phyloP scores from a whole-genome alignment of 805 yeast genomes.

The Cyberlindnera samutprakarnensis region DNA sequence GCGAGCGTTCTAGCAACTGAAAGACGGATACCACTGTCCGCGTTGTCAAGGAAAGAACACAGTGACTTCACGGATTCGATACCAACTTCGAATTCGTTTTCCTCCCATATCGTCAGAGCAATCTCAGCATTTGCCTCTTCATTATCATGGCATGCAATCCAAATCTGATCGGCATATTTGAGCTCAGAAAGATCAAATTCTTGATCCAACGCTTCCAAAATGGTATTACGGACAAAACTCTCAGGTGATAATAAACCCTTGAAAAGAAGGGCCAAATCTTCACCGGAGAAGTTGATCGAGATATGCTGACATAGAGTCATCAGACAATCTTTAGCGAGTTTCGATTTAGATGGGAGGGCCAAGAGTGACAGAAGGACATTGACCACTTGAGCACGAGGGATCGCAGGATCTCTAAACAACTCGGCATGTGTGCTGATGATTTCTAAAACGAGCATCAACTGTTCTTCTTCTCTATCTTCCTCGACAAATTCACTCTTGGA shows the following conservation, averaged over 20 bases:
- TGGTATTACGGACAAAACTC: constrained; percentile 65
- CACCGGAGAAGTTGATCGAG: constrained; percentile 47
- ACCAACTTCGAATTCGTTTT: constrained; percentile 49
- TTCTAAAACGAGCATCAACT: constrained; percentile 67
- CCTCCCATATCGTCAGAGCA: constrained; percentile 83
- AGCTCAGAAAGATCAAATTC: constrained; percentile 52
- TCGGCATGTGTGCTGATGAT: constrained; percentile 64
- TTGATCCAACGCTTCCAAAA: constrained; percentile 78
- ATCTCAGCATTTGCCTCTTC: constrained; percentile 52
- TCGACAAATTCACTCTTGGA: constrained; percentile 65
- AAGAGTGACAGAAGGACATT: constrained; percentile 57
- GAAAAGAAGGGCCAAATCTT: constrained; percentile 55
- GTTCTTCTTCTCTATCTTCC: constrained; percentile 87
- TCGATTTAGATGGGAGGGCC: constrained; percentile 70
- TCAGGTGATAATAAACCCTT: constrained; percentile 52
- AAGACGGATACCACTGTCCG: constrained; percentile 60
- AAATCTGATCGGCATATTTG: constrained; percentile 58
- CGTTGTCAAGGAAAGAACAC: constrained; percentile 40
- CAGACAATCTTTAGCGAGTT: constrained; percentile 77
- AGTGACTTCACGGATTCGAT: constrained; percentile 38
- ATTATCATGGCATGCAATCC: constrained; percentile 72
- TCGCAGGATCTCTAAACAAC: constrained; percentile 52
- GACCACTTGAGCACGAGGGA: constrained; percentile 65
- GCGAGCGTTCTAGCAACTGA: constrained; percentile 69
- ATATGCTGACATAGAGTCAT: constrained; percentile 70